Conservation (phyloP, 2,329 filamentous ascomycete genomes). For the Hymenotorrendiella dingleyae region DNA sequence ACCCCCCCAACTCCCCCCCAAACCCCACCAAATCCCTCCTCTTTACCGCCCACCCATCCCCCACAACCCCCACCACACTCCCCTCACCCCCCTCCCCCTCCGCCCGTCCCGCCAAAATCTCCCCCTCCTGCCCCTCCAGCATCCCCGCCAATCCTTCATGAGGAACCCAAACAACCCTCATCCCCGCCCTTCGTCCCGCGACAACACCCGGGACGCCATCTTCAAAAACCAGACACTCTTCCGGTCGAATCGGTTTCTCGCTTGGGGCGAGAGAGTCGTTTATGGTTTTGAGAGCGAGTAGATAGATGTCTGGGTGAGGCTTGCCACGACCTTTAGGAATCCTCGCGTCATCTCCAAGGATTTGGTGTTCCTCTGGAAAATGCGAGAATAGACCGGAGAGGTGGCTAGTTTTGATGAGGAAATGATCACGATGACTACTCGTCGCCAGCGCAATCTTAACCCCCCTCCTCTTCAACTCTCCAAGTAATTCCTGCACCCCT, state of each 20-base stretch:
- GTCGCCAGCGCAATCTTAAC: constrained; percentile 66
- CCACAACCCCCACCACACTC: constrained; percentile 44
- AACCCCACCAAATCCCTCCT: constrained; percentile 45
- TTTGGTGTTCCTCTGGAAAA: constrained; percentile 62
- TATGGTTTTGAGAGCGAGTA: constrained; percentile 77
- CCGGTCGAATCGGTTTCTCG: constrained; percentile 62
- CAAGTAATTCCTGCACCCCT: constrained; percentile 66
- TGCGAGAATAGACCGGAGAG: constrained; percentile 51
- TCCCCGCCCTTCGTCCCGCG: constrained; percentile 80
- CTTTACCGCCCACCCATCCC: constrained; percentile 56
- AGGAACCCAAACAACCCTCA: constrained; percentile 90
- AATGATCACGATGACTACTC: constrained; percentile 50
- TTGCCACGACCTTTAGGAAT: constrained; percentile 78
- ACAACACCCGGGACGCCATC: constrained; percentile 91
- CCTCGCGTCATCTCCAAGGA: constrained; percentile 78
- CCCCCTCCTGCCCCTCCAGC: constrained; percentile 67
- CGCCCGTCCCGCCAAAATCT: constrained; percentile 75
- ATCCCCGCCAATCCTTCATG: constrained; percentile 72
- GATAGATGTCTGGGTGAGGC: constrained; percentile 88
- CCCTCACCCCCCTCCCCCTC: constrained; percentile 14
- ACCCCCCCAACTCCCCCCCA: constrained; percentile 52
- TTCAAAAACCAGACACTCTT: constrained; percentile 93
- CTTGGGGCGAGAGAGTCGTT: constrained; percentile 64
- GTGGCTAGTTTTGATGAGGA: constrained; percentile 37
- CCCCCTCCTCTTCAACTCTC: constrained; percentile 38